Evolutionary conservation across 1,284 basidiomycete genomes (phyloP), one percentile per base, ranked within the genome.

Genomic region (Trametes sp.): DNA sequence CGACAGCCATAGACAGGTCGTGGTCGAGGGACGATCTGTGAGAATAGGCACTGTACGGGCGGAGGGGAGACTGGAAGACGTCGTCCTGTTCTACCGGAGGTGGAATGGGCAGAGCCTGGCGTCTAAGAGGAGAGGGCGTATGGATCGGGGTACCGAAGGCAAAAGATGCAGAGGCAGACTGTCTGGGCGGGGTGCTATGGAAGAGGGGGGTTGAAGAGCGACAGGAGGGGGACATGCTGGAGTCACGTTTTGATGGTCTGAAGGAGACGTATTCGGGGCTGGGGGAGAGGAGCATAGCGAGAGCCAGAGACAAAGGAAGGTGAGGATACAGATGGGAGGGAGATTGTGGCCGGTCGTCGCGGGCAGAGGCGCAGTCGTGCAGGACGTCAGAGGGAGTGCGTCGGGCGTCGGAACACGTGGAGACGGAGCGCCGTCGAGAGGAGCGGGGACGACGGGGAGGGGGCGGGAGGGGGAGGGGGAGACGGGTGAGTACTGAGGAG

Each of bases 101-200:
- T 63, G 80, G 78, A 10, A 62, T 57, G 24, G 73, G 68, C 53
- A 68, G 56, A 38, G 68, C 53, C 42, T 70, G 69, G 36, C 72
- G 69, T 56, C 83, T 80, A 61, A 87, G 80, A 19, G 87, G 87
- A 6, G 89, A 90, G 23, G 87, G 85, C 1, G 87, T 84, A 62
- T 85, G 80, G 81, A 88, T 83, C 51, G 86, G 82, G 41, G 84
- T 81, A 70, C 82, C 80, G 68, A 78, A 84, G 64, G 76, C 42
- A 73, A 78, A 66, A 66, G 70, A 42, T 24, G 71, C 68, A 54
- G 70, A 48, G 24, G 70, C 68, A 53, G 69, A 55, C 49, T 70
- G 69, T 56, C 73, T 72, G 8, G 76, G 76, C 19, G 77, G 79
- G 0, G 80, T 80, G 45, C 77, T 78, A 61, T 77, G 65, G 69